A percentile compares a stretch with the other conserved stretches of the same genome.
Evolutionary conservation across 2,329 filamentous ascomycete genomes (phyloP).

Genomic region (Hortaea werneckii): DNA sequence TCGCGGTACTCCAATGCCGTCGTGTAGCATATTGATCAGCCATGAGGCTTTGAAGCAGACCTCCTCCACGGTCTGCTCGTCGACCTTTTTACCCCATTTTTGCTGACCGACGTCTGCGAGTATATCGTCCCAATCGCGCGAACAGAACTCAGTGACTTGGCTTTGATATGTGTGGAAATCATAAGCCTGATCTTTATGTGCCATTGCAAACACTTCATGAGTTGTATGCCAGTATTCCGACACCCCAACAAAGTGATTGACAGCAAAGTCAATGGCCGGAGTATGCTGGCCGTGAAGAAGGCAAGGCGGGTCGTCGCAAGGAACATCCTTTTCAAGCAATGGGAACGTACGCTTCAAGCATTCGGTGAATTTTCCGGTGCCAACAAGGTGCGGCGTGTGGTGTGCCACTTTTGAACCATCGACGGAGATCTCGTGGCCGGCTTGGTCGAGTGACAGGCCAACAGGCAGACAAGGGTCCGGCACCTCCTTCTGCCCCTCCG

Average conservation of each 20-base stretch:
- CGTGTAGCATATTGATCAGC: conserved; percentile 92
- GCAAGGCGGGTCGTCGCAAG: conserved; percentile 75
- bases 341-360: conserved; percentile 76
- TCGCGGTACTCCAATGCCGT: conserved; percentile 87
- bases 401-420: conserved; percentile 33
- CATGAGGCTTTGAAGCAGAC: conserved; percentile 98
- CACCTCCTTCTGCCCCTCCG: conserved; percentile 55
- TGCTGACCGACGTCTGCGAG: conserved; percentile 52
- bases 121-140: conserved; percentile 70
- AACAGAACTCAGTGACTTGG: conserved; percentile 76
- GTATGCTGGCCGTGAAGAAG: conserved; percentile 85
- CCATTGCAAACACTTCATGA: conserved; percentile 78
- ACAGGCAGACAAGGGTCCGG: conserved; percentile 85
- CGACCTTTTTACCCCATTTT: conserved; percentile 66
- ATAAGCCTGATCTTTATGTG: conserved; percentile 68
- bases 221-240: conserved; percentile 99
- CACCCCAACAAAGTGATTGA: conserved; percentile 96
- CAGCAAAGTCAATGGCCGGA: conserved; percentile 88
- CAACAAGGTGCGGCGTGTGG: conserved; percentile 52
- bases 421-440: conserved; percentile 51
- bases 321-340: conserved; percentile 76
- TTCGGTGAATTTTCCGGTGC: conserved; percentile 78
- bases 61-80: conserved; percentile 64
- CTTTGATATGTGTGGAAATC: conserved; percentile 84
- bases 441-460: conserved; percentile 61